These are phyloP conservation scores for Micractinium conductrix DNA, from an alignment of 139 green algal species.

Conservation along the genomic window DNA sequence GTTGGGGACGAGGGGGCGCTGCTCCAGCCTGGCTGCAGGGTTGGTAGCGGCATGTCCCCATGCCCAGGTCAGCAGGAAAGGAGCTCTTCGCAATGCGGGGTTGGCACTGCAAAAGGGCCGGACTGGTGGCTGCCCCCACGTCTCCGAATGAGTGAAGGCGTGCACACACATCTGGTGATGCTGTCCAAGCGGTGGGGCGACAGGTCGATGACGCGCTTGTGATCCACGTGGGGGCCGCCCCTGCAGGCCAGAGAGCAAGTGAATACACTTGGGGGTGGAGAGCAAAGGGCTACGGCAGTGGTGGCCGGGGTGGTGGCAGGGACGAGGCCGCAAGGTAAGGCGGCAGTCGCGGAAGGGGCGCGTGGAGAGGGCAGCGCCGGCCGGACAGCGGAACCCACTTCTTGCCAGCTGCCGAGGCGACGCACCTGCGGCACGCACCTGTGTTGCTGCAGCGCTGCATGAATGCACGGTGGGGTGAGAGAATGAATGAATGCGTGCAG, in stretches of 20 bases:
- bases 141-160: too few relatives aligned
- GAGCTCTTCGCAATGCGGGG: too few relatives aligned
- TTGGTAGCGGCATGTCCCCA: too few relatives aligned
- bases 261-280: neutral
- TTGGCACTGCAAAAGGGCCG: too few relatives aligned
- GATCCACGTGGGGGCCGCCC: slow-evolving; percentile 34
- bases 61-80: too few relatives aligned
- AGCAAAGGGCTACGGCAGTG: neutral
- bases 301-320: neutral
- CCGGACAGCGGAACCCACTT: neutral
- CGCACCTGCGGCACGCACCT: too few relatives aligned
- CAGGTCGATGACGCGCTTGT: slow-evolving; percentile 44
- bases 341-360: neutral
- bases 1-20: too few relatives aligned
- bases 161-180: neutral
- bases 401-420: neutral
- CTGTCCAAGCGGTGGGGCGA: slow-evolving; percentile 29
- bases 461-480: too few relatives aligned
- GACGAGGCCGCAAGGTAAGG: too few relatives aligned
- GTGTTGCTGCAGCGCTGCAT: neutral
- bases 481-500: too few relatives aligned
- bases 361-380: neutral
- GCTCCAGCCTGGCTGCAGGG: too few relatives aligned
- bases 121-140: too few relatives aligned
- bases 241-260: neutral